These are phyloP conservation scores for Colletotrichum liriopes DNA, from an alignment of 2,329 filamentous ascomycete genomes.

Conservation along the genomic window DNA sequence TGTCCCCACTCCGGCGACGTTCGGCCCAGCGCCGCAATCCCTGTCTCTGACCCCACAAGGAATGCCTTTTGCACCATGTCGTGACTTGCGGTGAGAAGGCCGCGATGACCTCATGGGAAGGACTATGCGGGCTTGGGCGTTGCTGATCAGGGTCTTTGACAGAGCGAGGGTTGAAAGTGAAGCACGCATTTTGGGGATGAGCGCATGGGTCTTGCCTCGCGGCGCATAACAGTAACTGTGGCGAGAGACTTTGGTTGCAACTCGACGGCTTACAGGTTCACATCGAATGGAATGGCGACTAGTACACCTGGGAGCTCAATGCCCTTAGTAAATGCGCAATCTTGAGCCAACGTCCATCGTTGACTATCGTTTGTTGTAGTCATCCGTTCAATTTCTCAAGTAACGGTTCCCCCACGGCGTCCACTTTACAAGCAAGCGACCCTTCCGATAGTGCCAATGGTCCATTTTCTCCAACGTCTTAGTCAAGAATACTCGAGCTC, in stretches of 20 bases:
- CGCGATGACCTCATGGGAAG: not conserved
- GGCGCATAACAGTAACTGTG: not conserved
- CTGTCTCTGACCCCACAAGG: not conserved
- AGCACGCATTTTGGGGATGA: not conserved
- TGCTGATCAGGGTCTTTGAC: not conserved
- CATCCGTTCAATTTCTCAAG: not conserved
- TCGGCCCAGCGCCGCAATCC: not conserved
- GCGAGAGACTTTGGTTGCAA: not conserved
- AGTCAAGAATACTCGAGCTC: not conserved
- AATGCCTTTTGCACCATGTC: not conserved
- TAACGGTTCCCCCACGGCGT: not conserved
- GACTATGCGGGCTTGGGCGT: not conserved
- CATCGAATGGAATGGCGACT: too few species aligned
- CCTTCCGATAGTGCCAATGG: not conserved
- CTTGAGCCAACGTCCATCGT: not conserved
- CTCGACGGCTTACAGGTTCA: not conserved
- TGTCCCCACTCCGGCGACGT: not conserved
- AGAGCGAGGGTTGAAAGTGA: not conserved
- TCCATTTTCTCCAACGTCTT: not conserved
- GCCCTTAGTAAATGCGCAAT: not conserved
- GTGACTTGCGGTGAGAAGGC: conserved; percentile 2
- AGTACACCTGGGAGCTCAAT: not conserved
- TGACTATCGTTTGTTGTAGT: not conserved
- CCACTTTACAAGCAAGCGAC: conserved; percentile 15
- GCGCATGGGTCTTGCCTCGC: not conserved